phyloP scores from a whole-genome alignment of 345 rosid genomes.

The Draba incana region DNA sequence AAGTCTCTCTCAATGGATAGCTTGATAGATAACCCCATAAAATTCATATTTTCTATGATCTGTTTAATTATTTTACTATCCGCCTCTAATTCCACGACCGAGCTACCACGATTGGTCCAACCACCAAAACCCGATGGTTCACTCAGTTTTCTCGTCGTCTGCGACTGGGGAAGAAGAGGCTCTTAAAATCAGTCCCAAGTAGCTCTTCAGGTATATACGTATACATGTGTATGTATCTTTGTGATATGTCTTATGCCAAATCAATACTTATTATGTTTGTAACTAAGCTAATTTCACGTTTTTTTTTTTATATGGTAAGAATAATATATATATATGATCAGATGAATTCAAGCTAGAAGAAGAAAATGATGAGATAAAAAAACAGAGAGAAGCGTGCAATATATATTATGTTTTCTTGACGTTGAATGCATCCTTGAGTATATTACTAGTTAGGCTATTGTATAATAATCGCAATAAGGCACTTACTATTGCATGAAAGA shows the following conservation, averaged over 20 bases:
- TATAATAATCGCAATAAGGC: not conserved
- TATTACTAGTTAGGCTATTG: too few relatives aligned
- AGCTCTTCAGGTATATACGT: constrained; percentile 59
- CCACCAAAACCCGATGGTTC: constrained; percentile 53
- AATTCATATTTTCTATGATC: not conserved
- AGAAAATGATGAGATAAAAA: not conserved
- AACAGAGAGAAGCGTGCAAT: too few relatives aligned
- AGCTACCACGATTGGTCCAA: constrained; percentile 52
- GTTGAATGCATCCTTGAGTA: constrained; percentile 5
- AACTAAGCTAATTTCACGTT: not conserved
- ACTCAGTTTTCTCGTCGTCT: constrained; percentile 64
- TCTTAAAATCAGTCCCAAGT: constrained; percentile 63
- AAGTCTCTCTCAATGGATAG: constrained; percentile 36
- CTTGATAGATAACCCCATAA: constrained; percentile 28
- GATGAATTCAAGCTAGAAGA: not conserved
- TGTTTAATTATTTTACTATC: constrained; percentile 16
- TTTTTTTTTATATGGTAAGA: not conserved
- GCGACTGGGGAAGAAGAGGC: constrained; percentile 86
- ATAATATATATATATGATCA: not conserved
- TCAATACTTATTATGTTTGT: not conserved
- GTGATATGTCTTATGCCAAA: not conserved
- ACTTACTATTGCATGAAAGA: not conserved
- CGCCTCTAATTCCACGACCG: constrained; percentile 38
- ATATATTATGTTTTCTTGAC: constrained; percentile 28
- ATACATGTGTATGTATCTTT: too few relatives aligned